Conservation (phyloP, 78 protist species). For the Cyanophora paradoxa region DNA sequence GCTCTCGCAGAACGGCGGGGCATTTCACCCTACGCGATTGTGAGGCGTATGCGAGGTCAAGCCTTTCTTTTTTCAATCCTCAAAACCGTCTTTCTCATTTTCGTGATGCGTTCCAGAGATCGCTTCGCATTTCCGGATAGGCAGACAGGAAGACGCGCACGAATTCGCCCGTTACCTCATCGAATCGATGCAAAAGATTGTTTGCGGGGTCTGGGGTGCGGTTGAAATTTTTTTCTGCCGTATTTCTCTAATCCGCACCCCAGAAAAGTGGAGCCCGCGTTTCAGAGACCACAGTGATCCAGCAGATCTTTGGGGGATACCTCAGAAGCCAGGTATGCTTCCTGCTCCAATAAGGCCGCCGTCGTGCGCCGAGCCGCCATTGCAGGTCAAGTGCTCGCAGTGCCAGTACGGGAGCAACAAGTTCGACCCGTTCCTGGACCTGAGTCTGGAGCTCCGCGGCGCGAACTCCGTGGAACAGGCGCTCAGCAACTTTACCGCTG, state of each 20-base stretch:
- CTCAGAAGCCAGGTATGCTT: not conserved
- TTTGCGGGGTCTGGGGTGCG: not conserved
- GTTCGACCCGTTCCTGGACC: slow-evolving; percentile 78
- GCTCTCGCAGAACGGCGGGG: not conserved
- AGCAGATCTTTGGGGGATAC: slow-evolving; percentile 73
- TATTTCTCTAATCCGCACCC: no score
- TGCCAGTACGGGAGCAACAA: slow-evolving; percentile 66
- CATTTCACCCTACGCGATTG: slow-evolving; percentile 28
- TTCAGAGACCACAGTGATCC: slow-evolving; percentile 48
- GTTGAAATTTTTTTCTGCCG: no score
- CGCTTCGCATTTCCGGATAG: slow-evolving; percentile 16
- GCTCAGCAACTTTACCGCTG: slow-evolving; percentile 42
- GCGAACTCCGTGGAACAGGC: slow-evolving; percentile 27
- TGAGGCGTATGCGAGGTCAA: not conserved
- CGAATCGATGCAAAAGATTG: slow-evolving; percentile 1
- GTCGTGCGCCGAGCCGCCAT: slow-evolving; percentile 21
- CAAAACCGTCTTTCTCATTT: not conserved
- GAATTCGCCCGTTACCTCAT: slow-evolving; percentile 24
- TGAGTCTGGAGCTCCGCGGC: slow-evolving; percentile 50
- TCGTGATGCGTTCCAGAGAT: not conserved
- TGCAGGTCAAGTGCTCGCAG: slow-evolving; percentile 56
- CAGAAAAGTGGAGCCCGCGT: not conserved
- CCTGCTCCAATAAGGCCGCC: not conserved
- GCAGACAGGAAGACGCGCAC: slow-evolving; percentile 62
- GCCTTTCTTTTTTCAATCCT: not conserved